Percentiles rank a stretch among this genome's conserved stretches.
Evolutionary conservation across 2,329 filamentous ascomycete species (phyloP).

Genomic region (Fusarium luffae): DNA sequence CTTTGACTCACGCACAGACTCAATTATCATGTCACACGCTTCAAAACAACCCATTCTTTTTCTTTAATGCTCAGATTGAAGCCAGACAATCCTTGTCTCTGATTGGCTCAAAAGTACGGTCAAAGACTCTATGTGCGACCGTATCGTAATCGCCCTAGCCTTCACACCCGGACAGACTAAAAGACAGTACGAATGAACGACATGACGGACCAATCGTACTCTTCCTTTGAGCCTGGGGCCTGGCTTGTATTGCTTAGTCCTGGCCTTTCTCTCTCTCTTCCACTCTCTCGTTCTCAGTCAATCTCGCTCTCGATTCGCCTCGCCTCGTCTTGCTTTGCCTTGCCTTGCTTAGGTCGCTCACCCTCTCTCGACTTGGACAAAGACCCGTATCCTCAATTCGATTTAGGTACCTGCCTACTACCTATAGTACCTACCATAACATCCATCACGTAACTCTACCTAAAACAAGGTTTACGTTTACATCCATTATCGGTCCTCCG

Average conservation of each 20-base stretch:
- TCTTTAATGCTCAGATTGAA: conserved; percentile 21
- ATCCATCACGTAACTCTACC: conserved; percentile 4
- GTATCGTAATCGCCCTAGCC: conserved; percentile 20
- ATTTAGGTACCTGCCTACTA: neutral
- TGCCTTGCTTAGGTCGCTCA: conserved; percentile 1
- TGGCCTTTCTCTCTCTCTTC: conserved; percentile 2
- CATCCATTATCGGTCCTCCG: conserved; percentile 26
- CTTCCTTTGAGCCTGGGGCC: conserved; percentile 10
- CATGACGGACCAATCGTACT: conserved; percentile 40
- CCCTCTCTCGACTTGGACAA: conserved; percentile 35
- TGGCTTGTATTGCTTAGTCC: conserved; percentile 11
- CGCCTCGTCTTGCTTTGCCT: neutral
- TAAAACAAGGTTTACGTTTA: conserved; percentile 42
- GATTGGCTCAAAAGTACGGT: conserved; percentile 23
- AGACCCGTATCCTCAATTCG: conserved; percentile 36
- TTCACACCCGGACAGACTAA: conserved; percentile 17
- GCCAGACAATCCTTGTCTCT: neutral
- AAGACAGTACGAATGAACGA: conserved; percentile 33
- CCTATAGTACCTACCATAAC: neutral
- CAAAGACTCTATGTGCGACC: conserved; percentile 17
- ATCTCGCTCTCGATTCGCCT: conserved; percentile 1
- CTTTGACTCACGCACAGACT: conserved; percentile 5
- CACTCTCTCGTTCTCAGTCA: conserved; percentile 4
- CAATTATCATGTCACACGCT: conserved; percentile 14
- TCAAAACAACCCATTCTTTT: neutral